phyloP scores from a whole-genome alignment of 345 rosid species.

The Limnanthes douglasii region DNA sequence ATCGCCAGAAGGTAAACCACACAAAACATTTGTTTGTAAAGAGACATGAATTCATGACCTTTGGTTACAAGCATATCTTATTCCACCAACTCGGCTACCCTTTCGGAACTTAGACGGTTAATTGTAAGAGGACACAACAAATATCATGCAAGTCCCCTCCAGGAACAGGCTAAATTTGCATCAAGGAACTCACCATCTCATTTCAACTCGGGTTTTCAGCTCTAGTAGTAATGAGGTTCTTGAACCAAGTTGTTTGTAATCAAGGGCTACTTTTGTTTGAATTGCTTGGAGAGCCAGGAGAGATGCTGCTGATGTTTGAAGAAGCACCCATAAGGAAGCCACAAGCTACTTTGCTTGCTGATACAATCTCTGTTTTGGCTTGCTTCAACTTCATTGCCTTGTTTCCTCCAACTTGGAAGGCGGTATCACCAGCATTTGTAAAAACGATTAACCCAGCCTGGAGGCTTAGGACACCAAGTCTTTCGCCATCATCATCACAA shows the following conservation, averaged over 20 bases:
- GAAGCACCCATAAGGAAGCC: slow-evolving; percentile 59
- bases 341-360: slow-evolving; percentile 96
- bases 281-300: too few species aligned
- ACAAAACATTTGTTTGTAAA: too few species aligned
- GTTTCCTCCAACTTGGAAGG: slow-evolving; percentile 75
- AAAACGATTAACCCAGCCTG: slow-evolving; percentile 99
- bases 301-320: slow-evolving; percentile 15
- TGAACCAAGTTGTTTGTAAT: slow-evolving; percentile 72
- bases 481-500: slow-evolving; percentile 73
- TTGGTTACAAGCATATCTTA: too few species aligned
- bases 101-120: too few species aligned
- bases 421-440: slow-evolving; percentile 90
- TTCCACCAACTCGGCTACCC: too few species aligned
- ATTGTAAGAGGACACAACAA: too few species aligned
- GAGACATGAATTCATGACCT: too few species aligned
- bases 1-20: too few species aligned
- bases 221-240: slow-evolving; percentile 49
- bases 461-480: slow-evolving; percentile 79
- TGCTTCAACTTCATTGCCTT: slow-evolving; percentile 83
- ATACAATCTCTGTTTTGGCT: slow-evolving; percentile 87
- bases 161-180: too few species aligned
- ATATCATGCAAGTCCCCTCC: too few species aligned
- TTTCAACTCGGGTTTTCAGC: too few species aligned
- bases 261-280: slow-evolving; percentile 43
- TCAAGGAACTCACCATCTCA: too few species aligned